phyloP scores from a whole-genome alignment of 2,329 filamentous ascomycete species.

The Ceratocystis colombiana region DNA sequence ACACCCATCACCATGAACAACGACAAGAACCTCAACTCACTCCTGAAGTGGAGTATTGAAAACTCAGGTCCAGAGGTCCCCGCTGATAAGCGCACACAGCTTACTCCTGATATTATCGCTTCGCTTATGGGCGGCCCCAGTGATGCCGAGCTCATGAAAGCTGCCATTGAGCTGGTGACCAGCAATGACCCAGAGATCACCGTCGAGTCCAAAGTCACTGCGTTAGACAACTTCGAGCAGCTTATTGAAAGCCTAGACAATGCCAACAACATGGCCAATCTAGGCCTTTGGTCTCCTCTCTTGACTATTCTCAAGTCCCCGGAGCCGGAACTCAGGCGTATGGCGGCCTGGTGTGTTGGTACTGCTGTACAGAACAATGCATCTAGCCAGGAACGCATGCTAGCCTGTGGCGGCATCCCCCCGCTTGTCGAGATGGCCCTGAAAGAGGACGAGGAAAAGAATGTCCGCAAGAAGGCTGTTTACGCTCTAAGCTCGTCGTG shows the following conservation, averaged over 20 bases:
- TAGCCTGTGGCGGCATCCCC: constrained; percentile 56
- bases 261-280: constrained; percentile 77
- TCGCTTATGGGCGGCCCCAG: constrained; percentile 74
- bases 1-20: constrained; percentile 21
- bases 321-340: constrained; percentile 63
- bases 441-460: constrained; percentile 47
- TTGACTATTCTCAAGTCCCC: constrained; percentile 57
- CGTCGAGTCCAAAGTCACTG: constrained; percentile 66
- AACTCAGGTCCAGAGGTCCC: constrained; percentile 35
- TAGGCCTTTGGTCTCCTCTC: constrained; percentile 74
- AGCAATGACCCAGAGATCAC: constrained; percentile 51
- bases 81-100: constrained; percentile 34
- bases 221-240: constrained; percentile 93
- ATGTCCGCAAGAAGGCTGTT: constrained; percentile 74
- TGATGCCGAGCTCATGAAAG: constrained; percentile 85
- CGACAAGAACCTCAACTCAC: constrained; percentile 56
- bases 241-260: constrained; percentile 90
- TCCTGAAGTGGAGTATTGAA: constrained; percentile 66
- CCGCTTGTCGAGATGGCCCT: constrained; percentile 57
- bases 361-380: constrained; percentile 96
- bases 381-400: constrained; percentile 64
- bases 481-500: constrained; percentile 78
- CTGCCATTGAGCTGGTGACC: constrained; percentile 66
- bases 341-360: constrained; percentile 89
- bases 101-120: constrained; percentile 61